These are phyloP conservation scores for Delonix regia DNA, from an alignment of 306 rosid genomes.

Conservation along the genomic window DNA sequence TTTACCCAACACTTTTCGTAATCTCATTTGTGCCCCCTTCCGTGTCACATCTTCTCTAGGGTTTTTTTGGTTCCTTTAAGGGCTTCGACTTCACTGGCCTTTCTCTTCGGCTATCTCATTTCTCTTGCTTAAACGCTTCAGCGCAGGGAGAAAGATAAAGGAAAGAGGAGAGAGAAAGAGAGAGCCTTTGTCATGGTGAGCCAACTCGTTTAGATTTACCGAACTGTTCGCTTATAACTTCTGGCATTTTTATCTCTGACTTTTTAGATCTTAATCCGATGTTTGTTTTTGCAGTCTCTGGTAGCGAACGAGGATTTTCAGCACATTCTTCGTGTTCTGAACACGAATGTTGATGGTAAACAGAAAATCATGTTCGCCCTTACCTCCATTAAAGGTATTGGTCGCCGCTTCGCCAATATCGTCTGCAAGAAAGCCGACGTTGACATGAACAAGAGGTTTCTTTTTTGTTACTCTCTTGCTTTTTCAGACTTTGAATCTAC, in stretches of 20 bases:
- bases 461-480: not conserved
- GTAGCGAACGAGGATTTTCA: conserved; percentile 18
- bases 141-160: not conserved
- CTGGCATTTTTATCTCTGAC: not conserved
- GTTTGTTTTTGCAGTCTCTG: conserved; percentile 2
- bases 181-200: conserved; percentile 1
- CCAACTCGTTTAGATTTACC: not conserved
- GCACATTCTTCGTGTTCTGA: conserved; percentile 27
- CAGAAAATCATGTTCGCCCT: conserved; percentile 24
- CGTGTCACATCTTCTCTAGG: not conserved
- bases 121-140: not conserved
- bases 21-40: not conserved
- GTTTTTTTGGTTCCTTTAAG: not conserved
- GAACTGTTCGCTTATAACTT: not conserved
- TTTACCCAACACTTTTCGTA: not conserved
- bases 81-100: rapidly evolving
- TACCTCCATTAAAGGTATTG: conserved; percentile 26
- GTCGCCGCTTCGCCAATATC: conserved; percentile 35
- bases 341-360: conserved; percentile 17
- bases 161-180: not conserved
- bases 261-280: not conserved
- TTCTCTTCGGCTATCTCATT: not conserved
- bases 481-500: not conserved
- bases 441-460: conserved; percentile 22
- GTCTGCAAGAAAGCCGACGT: conserved; percentile 38